Conservation (phyloP, 2,329 filamentous ascomycete genomes). For the Salinomyces thailandicus region DNA sequence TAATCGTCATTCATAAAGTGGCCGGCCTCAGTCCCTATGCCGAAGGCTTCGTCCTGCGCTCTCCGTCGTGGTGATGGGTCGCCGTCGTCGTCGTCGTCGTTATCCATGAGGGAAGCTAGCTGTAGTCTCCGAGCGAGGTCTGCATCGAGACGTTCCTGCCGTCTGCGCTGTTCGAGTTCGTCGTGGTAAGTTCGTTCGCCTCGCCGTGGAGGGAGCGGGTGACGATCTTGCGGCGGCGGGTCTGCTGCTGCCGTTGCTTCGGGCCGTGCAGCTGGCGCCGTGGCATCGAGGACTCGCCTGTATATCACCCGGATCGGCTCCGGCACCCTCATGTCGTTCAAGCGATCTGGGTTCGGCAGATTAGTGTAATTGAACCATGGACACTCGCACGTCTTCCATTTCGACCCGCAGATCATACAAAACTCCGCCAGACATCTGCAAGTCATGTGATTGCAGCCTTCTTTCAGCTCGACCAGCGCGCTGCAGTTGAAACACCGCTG, state of each 20-base stretch:
- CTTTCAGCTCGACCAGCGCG: conserved; percentile 63
- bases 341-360: conserved; percentile 42
- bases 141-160: conserved; percentile 39
- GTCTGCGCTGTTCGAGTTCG: conserved; percentile 29
- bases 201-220: background rate
- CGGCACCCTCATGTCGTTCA: conserved; percentile 44
- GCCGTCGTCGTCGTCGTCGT: conserved; percentile 14
- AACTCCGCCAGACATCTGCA: conserved; percentile 78
- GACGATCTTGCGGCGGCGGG: conserved; percentile 17
- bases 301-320: conserved; percentile 31
- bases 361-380: conserved; percentile 61
- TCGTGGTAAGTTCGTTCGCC: conserved; percentile 25
- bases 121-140: conserved; percentile 44
- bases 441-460: conserved; percentile 81
- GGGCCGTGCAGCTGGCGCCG: conserved; percentile 9
- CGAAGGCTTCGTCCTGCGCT: conserved; percentile 19
- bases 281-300: conserved; percentile 18
- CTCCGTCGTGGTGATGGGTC: conserved; percentile 28
- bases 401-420: conserved; percentile 72
- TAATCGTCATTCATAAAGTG: conserved; percentile 56
- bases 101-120: conserved; percentile 28
- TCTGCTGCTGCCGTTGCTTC: conserved; percentile 26
- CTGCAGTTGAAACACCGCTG: conserved; percentile 66
- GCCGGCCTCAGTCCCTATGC: conserved; percentile 41
- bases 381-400: conserved; percentile 77